Percentiles rank a stretch among this genome's conserved stretches.
phyloP scores from a whole-genome alignment of 768 basidiomycete species.

The Termitomyces sp. region DNA sequence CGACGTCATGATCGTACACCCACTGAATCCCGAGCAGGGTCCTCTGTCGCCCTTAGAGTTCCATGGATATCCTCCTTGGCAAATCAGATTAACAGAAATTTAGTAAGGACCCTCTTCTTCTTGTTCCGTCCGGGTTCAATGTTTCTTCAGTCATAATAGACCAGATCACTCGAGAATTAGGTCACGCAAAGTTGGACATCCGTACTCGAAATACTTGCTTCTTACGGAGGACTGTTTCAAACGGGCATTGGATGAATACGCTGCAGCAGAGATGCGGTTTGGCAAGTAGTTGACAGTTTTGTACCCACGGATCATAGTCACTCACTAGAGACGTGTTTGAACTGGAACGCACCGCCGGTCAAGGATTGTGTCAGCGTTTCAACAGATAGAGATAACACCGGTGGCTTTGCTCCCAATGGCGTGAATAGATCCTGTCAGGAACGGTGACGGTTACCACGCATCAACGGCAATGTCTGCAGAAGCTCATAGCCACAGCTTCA shows the following conservation, averaged over 20 bases:
- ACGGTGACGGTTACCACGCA: background rate
- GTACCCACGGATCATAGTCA: background rate
- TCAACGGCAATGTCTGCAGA: background rate
- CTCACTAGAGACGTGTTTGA: background rate
- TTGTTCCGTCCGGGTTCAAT: background rate
- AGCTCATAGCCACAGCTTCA: background rate
- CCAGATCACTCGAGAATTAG: background rate
- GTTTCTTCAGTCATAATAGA: constrained; percentile 24
- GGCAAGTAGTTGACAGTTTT: constrained; percentile 47
- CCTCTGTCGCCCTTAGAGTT: constrained; percentile 52
- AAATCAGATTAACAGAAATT: constrained; percentile 76
- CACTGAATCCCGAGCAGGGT: constrained; percentile 34
- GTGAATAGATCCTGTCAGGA: background rate
- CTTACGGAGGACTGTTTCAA: constrained; percentile 58
- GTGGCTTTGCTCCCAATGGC: background rate
- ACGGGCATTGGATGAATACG: constrained; percentile 68
- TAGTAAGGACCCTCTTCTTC: constrained; percentile 40
- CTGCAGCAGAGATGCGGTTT: constrained; percentile 70
- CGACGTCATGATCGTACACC: constrained; percentile 75
- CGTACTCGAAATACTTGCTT: constrained; percentile 12
- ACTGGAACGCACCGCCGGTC: background rate
- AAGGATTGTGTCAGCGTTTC: background rate
- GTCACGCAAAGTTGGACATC: background rate
- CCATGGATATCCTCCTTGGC: constrained; percentile 82
- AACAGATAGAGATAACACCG: background rate